Conservation (phyloP, 805 yeast genomes). For the Candida schatavii region DNA sequence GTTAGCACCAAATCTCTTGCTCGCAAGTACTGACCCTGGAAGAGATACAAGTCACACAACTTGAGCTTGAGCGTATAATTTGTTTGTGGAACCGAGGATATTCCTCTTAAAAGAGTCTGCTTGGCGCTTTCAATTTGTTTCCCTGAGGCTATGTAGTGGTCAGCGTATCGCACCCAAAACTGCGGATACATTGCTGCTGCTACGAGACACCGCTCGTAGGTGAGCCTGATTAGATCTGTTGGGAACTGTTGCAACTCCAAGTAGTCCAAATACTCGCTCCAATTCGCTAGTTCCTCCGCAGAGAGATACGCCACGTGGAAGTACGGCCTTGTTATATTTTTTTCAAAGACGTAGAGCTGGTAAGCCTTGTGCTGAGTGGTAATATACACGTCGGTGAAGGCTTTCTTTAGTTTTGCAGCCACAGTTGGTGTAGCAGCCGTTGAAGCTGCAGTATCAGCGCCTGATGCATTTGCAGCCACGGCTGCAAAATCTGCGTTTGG, state of each 20-base stretch:
- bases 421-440: conserved; percentile 14
- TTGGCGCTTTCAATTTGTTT: conserved; percentile 35
- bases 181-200: conserved; percentile 42
- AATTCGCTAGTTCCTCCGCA: conserved; percentile 50
- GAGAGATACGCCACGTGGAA: conserved; percentile 32
- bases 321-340: conserved; percentile 34
- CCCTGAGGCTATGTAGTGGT: conserved; percentile 31
- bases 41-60: conserved; percentile 43
- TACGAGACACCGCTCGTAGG: conserved; percentile 49
- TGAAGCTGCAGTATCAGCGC: conserved; percentile 16
- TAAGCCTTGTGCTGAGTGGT: conserved; percentile 52
- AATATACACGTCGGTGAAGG: conserved; percentile 51
- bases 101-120: conserved; percentile 35
- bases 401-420: conserved; percentile 40
- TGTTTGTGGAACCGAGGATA: conserved; percentile 13
- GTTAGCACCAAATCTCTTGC: conserved; percentile 36
- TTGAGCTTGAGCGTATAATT: conserved; percentile 22
- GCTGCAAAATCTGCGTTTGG: no score
- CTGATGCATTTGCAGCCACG: conserved; percentile 9
- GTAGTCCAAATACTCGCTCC: conserved; percentile 58
- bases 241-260: conserved; percentile 41
- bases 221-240: conserved; percentile 21
- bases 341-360: conserved; percentile 51
- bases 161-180: conserved; percentile 51
- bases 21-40: conserved; percentile 28